A percentile compares a stretch with the other conserved stretches of the same genome.
These are phyloP conservation scores for Lichtheimia corymbifera DNA, from an alignment of 371 early-diverging fungal genomes.

Conservation along the genomic window DNA sequence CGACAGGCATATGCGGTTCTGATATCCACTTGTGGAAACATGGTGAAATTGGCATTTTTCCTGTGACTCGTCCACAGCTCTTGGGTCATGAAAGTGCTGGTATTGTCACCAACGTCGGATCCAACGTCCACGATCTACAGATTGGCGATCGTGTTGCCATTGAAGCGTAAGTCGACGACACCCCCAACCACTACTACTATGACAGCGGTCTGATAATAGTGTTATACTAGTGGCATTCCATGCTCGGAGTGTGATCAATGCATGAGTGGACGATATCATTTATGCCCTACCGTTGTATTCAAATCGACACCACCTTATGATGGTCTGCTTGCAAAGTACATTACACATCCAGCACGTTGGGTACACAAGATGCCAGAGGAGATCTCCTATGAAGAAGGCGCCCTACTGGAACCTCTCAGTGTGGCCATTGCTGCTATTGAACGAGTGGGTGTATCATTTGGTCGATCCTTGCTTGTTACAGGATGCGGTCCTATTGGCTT, in stretches of 20 bases:
- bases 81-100: conserved; percentile 56
- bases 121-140: conserved; percentile 25
- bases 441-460: conserved; percentile 39
- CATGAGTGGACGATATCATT: conserved; percentile 47
- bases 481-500: conserved; percentile 51
- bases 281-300: conserved; percentile 46
- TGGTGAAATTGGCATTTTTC: conserved; percentile 51
- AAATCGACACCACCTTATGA: conserved; percentile 51
- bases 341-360: conserved; percentile 50
- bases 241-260: conserved; percentile 47
- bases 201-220: not conserved
- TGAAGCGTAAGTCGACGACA: conserved; percentile 33
- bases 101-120: conserved; percentile 41
- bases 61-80: conserved; percentile 34
- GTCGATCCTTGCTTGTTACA: conserved; percentile 39
- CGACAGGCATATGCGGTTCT: conserved; percentile 49
- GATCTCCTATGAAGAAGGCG: conserved; percentile 42
- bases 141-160: conserved; percentile 37
- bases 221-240: conserved; percentile 42
- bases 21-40: conserved; percentile 49
- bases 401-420: conserved; percentile 42
- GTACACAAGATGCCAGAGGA: conserved; percentile 43
- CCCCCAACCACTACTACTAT: not conserved
- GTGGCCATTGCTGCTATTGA: conserved; percentile 49
- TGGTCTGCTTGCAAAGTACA: conserved; percentile 44